Evolutionary conservation across 2,329 filamentous ascomycete genomes (phyloP), one percentile per base, ranked within the genome.

Genomic region (Cladosporium sp.): DNA sequence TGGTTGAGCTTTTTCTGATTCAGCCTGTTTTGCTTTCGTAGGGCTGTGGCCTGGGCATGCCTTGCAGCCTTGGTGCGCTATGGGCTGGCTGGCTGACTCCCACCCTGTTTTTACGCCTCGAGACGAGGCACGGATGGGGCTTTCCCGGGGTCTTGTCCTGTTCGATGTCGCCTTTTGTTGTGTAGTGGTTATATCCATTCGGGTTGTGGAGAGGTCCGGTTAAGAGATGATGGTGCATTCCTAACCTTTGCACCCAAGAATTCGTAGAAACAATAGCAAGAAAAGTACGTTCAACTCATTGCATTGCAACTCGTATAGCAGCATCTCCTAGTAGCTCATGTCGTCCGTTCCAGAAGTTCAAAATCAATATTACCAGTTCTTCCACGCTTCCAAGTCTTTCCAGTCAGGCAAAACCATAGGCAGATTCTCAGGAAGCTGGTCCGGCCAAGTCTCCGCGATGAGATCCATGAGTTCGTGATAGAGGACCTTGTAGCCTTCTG

Each of bases 401-500:
- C 79, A 84, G 2, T 64, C 57, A 8, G 81, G 80, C 51, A 82
- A 72, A 4, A 79, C 69, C 59, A 73, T 71, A 0, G 74, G 72
- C 19, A 83, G 62, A 7, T 68, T 68, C 35, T 76, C 75, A 1
- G 80, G 78, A 22, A 67, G 61, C 52, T 79, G 71, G 47, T 83
- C 78, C 1, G 82, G 79, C 69, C 77, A 79, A 22, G 71, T 67
- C 40, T 67, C 57, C 38, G 62, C 60, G 53, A 85, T 78, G 8
- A 74, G 58, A 43, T 73, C 70, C 65, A 78, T 73, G 30, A 83
- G 55, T 56, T 78, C 75, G 5, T 75, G 66, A 54, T 72, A 82
- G 30, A 84, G 66, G 15, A 84, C 63, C 27, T 73, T 64, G 57
- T 84, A 84, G 3, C 77, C 82, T 22, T 67, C 66, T 0, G 76